Percentiles rank a stretch among this genome's conserved stretches.
Conservation (phyloP, 331 rosid species). For the Arachis monticola region DNA sequence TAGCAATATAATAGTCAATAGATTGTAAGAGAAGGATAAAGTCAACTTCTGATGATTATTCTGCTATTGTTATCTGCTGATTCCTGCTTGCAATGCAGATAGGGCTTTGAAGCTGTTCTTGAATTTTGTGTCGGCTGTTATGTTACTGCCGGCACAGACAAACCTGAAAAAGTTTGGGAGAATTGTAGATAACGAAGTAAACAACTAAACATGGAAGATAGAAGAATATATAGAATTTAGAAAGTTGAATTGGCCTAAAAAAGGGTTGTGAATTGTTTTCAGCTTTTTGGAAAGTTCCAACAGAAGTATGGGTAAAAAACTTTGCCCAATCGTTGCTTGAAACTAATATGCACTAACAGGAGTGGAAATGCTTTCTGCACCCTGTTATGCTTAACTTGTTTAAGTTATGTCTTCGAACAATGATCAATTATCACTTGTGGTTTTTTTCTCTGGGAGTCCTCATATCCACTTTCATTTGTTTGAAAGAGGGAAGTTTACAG, state of each 20-base stretch:
- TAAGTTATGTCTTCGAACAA: not conserved
- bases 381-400: not conserved
- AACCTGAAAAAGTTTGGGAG: not conserved
- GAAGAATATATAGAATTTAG: not conserved
- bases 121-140: not conserved
- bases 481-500: constrained; percentile 5
- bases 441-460: not conserved
- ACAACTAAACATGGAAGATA: not conserved
- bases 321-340: too few species aligned
- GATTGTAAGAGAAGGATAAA: constrained; percentile 3
- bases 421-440: not conserved
- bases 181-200: not conserved
- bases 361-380: not conserved
- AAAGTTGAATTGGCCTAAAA: not conserved
- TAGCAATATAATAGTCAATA: not conserved
- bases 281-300: too few species aligned
- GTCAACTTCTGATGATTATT: too few species aligned
- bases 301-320: not conserved
- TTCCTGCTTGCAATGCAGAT: not conserved
- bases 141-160: not conserved
- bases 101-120: not conserved
- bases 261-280: not conserved
- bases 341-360: not conserved
- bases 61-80: not conserved
- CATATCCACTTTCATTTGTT: not conserved